Conservation (phyloP, 1,284 basidiomycete genomes). For the Irpex sp. region DNA sequence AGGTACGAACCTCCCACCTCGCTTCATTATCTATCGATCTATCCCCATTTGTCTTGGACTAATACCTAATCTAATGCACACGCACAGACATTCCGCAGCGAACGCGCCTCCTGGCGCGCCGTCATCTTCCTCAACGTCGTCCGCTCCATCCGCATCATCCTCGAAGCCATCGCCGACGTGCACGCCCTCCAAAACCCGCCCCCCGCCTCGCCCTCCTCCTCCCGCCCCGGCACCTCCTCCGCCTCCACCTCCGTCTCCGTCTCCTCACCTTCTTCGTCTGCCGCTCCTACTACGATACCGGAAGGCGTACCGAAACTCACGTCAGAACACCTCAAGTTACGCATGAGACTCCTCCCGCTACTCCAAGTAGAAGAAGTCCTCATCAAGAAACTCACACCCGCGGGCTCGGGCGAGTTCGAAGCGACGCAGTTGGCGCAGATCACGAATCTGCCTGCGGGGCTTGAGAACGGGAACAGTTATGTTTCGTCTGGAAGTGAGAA, state of each 20-base stretch:
- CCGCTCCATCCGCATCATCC: constrained; percentile 63
- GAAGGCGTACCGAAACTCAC: constrained; percentile 32
- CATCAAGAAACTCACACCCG: constrained; percentile 15
- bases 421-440: constrained; percentile 39
- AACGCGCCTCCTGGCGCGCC: constrained; percentile 72
- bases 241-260: constrained; percentile 15
- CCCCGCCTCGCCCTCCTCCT: constrained; percentile 9
- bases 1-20: constrained; percentile 34
- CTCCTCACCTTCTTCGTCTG: constrained; percentile 23
- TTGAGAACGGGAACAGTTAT: not conserved
- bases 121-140: constrained; percentile 78
- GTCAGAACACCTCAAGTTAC: constrained; percentile 43
- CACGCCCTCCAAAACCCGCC: constrained; percentile 29
- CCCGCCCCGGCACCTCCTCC: constrained; percentile 3
- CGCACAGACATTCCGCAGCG: constrained; percentile 29
- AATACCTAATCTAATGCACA: not conserved
- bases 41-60: not conserved
- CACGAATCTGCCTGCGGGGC: constrained; percentile 25
- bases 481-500: not conserved
- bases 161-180: constrained; percentile 56
- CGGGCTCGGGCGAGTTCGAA: constrained; percentile 29
- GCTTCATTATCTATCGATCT: not conserved
- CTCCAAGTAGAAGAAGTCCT: constrained; percentile 67
- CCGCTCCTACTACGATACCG: constrained; percentile 37
- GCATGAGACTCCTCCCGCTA: constrained; percentile 63